Base-by-base conservation (phyloP, 2,329 filamentous ascomycete species). In the Arthrobotrys sphaeroides region DNA sequence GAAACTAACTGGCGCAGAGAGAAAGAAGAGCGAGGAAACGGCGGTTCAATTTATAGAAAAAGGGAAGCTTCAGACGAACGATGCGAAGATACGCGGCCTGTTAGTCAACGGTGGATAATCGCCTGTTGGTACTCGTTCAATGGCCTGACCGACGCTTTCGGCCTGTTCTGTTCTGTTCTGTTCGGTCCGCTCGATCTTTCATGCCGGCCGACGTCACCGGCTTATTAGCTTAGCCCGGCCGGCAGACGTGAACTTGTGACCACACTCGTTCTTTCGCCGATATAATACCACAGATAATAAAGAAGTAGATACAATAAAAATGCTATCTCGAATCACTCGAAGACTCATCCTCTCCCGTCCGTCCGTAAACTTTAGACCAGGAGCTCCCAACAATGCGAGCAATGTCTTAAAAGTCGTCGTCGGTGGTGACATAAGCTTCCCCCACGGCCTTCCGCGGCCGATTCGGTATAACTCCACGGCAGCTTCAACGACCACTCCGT, bases 321-420 rank as follows among this genome's bases (percentile, higher is more conserved):
- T 62, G 66, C 43, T 62, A n/a, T 20, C 18, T 45, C 66, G 66
- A 31, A 55, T 43, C 31, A 31, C 20, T 18, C 66, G 43, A 26
- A 61, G 66, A 16, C 13, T 42, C n/a, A n/a, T n/a, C 3, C 33
- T 31, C 12, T 13, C 40, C 33, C 65, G 42, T 24, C 53, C 42
- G 53, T 26, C 42, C 28, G 33, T 22, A 42, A 31, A 24, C 18
- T 13, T 62, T 9, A 49, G 16, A 42, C 1, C 16, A 5, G 4
- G 7, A 24, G 20, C 47, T 3, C 45, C 9, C 24, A 49, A 10
- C 12, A 20, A 22, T 49, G 7, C n/a, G 16, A 26, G 1, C 13
- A 18, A 16, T 65, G 36, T 51, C 60, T 28, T 20, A 53, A 36
- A 42, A n/a, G 12, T 26, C 53, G 28, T 12, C 20, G 40, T 18